phyloP scores from a whole-genome alignment of 2,329 filamentous ascomycete species.

The Fusarium burgessii region DNA sequence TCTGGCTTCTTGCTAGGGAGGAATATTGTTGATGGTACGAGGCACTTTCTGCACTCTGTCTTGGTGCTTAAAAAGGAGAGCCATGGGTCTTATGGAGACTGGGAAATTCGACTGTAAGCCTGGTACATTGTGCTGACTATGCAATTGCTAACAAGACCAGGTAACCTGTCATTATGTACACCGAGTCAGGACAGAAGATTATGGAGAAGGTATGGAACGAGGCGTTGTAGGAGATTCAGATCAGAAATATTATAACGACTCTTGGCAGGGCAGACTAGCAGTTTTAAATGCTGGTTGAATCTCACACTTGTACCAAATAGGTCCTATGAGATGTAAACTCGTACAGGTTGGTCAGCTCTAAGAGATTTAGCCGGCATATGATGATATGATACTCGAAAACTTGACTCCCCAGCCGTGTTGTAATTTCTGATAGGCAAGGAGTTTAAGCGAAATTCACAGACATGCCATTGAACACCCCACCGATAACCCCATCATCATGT shows the following conservation, averaged over 20 bases:
- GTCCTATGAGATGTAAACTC: no score
- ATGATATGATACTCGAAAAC: conserved; percentile 1
- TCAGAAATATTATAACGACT: background rate
- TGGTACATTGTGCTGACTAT: background rate
- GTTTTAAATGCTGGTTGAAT: background rate
- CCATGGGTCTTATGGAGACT: conserved; percentile 9
- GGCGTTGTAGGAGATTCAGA: background rate
- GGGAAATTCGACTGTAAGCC: conserved; percentile 5
- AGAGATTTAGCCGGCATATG: background rate
- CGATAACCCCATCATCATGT: conserved; percentile 15
- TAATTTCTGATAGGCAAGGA: background rate
- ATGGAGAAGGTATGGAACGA: conserved; percentile 7
- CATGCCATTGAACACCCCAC: background rate
- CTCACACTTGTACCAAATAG: background rate
- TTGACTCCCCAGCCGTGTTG: background rate
- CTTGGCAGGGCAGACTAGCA: background rate
- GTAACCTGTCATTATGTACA: conserved; percentile 9
- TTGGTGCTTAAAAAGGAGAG: conserved; percentile 21
- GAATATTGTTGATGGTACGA: background rate
- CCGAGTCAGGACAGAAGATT: conserved; percentile 1
- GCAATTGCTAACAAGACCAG: background rate
- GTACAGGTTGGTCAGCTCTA: background rate
- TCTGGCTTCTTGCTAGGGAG: background rate
- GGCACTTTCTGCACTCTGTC: background rate
- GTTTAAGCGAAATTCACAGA: conserved; percentile 5